Evolutionary conservation across 257 asterid genomes (phyloP).

Genomic region (Jaltomata sinuosa): DNA sequence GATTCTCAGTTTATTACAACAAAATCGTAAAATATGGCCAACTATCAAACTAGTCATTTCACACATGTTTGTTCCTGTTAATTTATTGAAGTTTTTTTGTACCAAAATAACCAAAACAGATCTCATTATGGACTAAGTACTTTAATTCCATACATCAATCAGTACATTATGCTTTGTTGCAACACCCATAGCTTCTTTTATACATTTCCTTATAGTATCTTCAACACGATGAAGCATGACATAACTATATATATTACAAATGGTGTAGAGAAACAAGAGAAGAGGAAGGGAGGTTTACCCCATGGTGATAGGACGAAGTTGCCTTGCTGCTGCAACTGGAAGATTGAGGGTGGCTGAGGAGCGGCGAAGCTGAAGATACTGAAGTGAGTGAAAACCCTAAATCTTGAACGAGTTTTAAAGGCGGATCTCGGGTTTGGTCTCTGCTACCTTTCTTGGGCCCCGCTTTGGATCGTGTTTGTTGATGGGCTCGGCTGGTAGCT

Average conservation of each 20-base stretch:
- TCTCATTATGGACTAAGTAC: neutral
- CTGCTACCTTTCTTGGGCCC: neutral
- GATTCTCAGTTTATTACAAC: neutral
- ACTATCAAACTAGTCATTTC: neutral
- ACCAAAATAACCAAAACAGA: neutral
- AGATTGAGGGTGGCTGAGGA: neutral
- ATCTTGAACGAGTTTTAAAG: neutral
- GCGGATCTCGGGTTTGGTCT: neutral
- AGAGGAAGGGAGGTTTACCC: neutral
- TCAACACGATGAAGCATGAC: neutral
- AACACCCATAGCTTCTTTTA: neutral
- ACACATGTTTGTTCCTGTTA: neutral
- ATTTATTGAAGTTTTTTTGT: too few species aligned
- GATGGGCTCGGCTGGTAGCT: neutral
- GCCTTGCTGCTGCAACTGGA: neutral
- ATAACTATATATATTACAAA: neutral
- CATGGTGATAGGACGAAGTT: neutral
- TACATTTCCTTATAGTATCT: neutral
- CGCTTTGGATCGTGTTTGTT: neutral
- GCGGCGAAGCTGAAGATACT: neutral
- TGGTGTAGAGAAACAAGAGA: too few species aligned
- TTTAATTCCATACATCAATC: neutral
- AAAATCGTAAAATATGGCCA: neutral
- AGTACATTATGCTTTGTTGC: neutral
- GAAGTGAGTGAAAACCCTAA: neutral